These are phyloP conservation scores for Solanum hybrid DNA, from an alignment of 305 asterid species.

Conservation along the genomic window DNA sequence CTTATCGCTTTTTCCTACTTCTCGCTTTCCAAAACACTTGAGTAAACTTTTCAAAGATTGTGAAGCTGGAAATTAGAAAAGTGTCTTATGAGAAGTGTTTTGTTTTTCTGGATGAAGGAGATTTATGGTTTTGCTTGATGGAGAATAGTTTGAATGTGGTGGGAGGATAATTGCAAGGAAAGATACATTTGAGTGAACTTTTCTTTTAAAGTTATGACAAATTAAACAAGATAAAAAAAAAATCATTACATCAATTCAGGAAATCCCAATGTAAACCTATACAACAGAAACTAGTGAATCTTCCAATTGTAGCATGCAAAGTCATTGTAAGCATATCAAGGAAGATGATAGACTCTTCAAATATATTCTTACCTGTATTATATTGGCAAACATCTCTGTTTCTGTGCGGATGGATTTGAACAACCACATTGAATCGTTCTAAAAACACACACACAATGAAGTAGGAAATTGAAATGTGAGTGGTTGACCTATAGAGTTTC, in stretches of 20 bases:
- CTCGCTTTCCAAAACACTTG: not conserved
- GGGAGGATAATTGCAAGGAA: not conserved
- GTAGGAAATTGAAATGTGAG: not conserved
- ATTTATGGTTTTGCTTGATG: not conserved
- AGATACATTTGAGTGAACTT: not conserved
- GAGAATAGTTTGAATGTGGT: not conserved
- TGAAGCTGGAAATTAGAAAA: not conserved
- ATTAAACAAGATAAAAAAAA: not conserved
- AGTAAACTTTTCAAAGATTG: not conserved
- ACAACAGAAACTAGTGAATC: not conserved
- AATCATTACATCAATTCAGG: not conserved
- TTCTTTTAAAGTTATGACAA: not conserved
- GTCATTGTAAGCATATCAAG: not conserved
- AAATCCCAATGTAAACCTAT: not conserved
- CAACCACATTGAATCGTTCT: not conserved
- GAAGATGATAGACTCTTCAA: not conserved
- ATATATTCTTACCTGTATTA: not conserved
- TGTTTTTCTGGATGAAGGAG: not conserved
- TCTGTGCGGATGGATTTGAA: not conserved
- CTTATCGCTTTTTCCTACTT: not conserved
- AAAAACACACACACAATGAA: not conserved
- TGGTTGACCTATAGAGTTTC: not conserved
- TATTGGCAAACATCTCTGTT: not conserved
- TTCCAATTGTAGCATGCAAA: not conserved
- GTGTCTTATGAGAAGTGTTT: not conserved